A percentile compares a stretch with the other conserved stretches of the same genome.
Evolutionary conservation across 2,329 filamentous ascomycete genomes (phyloP).

Genomic region (Torrubiella hemipterigena): DNA sequence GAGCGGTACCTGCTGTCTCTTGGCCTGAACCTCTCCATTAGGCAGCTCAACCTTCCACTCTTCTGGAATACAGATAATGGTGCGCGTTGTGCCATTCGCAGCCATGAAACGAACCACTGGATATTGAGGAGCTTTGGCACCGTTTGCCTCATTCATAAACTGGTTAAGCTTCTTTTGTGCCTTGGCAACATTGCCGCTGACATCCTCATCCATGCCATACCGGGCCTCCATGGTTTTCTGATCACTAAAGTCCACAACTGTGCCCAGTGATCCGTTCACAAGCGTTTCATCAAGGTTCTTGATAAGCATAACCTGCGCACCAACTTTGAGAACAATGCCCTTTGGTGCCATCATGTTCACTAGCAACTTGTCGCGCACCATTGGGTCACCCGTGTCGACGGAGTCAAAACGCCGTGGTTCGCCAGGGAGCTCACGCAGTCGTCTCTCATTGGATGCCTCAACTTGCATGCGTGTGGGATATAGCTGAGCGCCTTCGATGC

Average conservation of each 20-base stretch:
- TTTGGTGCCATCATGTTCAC: slow-evolving; percentile 89
- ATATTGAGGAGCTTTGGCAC: slow-evolving; percentile 45
- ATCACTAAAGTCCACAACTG: slow-evolving; percentile 43
- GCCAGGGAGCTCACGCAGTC: slow-evolving; percentile 62
- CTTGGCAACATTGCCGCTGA: slow-evolving; percentile 30
- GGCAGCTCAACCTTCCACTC: slow-evolving; percentile 97
- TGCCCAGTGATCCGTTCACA: slow-evolving; percentile 89
- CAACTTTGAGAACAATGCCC: slow-evolving; percentile 69
- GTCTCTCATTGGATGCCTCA: slow-evolving; percentile 67
- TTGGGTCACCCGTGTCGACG: slow-evolving; percentile 60
- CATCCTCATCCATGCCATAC: slow-evolving; percentile 29
- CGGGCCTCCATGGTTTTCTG: slow-evolving; percentile 26
- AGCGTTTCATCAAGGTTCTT: slow-evolving; percentile 93
- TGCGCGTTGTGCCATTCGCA: slow-evolving; percentile 51
- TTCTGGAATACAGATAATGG: slow-evolving; percentile 71
- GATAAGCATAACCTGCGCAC: slow-evolving; percentile 98
- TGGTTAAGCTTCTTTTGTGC: slow-evolving; percentile 45
- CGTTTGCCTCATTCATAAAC: slow-evolving; percentile 30
- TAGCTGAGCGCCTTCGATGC: slow-evolving; percentile 64
- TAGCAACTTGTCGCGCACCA: slow-evolving; percentile 64
- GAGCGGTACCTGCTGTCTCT: slow-evolving; percentile 69
- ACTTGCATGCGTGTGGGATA: slow-evolving; percentile 89
- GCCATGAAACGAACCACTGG: slow-evolving; percentile 78
- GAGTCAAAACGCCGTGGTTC: slow-evolving; percentile 58
- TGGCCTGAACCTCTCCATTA: slow-evolving; percentile 84